phyloP scores from a whole-genome alignment of 495 filamentous ascomycete genomes.

The Talaromyces wortmannii region DNA sequence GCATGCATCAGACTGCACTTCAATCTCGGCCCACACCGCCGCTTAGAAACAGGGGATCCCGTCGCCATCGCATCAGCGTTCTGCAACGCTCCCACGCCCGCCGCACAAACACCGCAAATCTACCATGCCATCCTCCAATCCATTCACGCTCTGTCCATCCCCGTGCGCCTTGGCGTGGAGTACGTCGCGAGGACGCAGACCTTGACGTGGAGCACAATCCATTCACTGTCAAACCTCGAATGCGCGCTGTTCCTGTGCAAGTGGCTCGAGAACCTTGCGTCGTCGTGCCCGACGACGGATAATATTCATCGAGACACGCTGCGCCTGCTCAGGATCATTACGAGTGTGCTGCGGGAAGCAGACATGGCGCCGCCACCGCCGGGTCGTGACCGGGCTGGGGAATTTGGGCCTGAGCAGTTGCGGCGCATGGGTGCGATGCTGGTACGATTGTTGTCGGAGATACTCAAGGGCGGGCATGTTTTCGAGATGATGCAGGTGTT shows the following conservation, averaged over 20 bases:
- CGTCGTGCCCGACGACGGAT: not conserved
- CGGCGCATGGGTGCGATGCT: conserved; percentile 4
- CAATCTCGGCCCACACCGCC: conserved; percentile 16
- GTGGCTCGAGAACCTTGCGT: conserved; percentile 25
- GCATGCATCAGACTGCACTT: conserved; percentile 26
- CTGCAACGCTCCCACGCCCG: conserved; percentile 1
- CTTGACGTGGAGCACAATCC: conserved; percentile 43
- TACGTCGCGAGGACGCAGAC: conserved; percentile 39
- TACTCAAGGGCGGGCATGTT: conserved; percentile 1
- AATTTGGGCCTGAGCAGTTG: conserved; percentile 3
- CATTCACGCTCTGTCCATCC: conserved; percentile 32
- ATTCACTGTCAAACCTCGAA: conserved; percentile 41
- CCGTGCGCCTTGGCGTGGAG: conserved; percentile 31
- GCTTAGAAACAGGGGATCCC: conserved; percentile 22
- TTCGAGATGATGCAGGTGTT: conserved; percentile 4
- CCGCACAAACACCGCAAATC: conserved; percentile 12
- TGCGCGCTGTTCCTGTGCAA: conserved; percentile 41
- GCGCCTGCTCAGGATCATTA: conserved; percentile 1
- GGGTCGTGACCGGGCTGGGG: not conserved
- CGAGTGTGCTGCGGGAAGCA: conserved; percentile 3
- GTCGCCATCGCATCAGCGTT: conserved; percentile 9
- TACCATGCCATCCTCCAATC: conserved; percentile 26
- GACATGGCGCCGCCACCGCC: conserved; percentile 2
- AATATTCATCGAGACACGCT: conserved; percentile 3
- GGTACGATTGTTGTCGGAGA: conserved; percentile 3